A percentile compares a stretch with the other conserved stretches of the same genome.
Conservation (phyloP, 768 basidiomycete genomes). For the Botryobasidium botryosum region DNA sequence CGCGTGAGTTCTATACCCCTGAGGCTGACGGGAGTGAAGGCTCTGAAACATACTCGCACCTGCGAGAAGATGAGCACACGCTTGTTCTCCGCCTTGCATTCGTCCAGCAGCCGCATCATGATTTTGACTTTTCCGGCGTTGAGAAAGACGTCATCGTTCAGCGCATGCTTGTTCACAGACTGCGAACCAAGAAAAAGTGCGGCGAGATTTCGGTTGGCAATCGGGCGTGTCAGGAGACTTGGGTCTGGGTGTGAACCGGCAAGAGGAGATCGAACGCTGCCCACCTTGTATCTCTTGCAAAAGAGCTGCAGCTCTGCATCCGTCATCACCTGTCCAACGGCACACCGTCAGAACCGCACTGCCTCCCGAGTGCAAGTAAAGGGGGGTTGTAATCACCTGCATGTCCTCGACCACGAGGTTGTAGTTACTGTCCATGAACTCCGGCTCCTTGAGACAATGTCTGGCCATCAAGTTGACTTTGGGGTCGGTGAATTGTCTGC, state of each 20-base stretch:
- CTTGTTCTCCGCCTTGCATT: conserved; percentile 49
- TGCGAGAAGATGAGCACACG: conserved; percentile 91
- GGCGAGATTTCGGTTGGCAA: not conserved
- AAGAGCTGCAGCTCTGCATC: conserved; percentile 89
- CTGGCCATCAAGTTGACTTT: conserved; percentile 58
- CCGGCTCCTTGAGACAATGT: conserved; percentile 75
- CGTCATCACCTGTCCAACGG: conserved; percentile 59
- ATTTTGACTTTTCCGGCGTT: conserved; percentile 77
- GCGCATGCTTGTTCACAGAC: conserved; percentile 40
- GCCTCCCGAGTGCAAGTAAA: not conserved
- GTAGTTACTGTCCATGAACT: conserved; percentile 70
- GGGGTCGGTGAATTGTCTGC: conserved; percentile 65
- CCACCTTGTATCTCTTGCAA: conserved; percentile 70
- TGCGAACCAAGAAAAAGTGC: conserved; percentile 29
- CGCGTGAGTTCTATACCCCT: too few species aligned
- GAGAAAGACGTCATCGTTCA: conserved; percentile 57
- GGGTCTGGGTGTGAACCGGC: too few species aligned
- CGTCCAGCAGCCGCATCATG: conserved; percentile 50
- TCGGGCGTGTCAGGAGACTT: too few species aligned
- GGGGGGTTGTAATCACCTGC: conserved; percentile 23
- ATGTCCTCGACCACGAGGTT: conserved; percentile 92
- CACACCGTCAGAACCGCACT: not conserved
- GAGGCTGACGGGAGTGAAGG: not conserved
- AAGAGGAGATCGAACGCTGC: conserved; percentile 11
- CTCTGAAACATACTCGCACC: conserved; percentile 29